Evolutionary conservation across 176 grass and related monocot genomes (phyloP).

Genomic region (Tuctoria greenei): DNA sequence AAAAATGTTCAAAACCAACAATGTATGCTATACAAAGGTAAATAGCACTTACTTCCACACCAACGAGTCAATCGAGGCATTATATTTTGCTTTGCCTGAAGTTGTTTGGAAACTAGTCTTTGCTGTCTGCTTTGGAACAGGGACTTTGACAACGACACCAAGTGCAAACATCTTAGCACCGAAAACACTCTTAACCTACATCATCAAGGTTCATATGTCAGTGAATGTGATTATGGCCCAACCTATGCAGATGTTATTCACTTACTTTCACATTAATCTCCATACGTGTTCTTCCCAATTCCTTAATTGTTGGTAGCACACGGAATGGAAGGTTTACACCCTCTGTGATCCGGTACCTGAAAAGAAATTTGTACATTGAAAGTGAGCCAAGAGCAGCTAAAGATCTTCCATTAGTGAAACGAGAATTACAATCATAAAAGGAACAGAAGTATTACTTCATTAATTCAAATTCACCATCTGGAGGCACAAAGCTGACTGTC

Average conservation of each 20-base stretch:
- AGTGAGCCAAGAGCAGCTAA: constrained; percentile 8
- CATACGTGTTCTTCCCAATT: constrained; percentile 96
- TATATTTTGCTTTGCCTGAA: constrained; percentile 98
- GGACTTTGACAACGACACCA: constrained; percentile 93
- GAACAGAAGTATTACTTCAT: constrained; percentile 77
- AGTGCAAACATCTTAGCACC: constrained; percentile 99
- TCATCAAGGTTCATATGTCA: constrained; percentile 29
- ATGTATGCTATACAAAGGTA: constrained; percentile 15
- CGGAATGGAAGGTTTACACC: constrained; percentile 98
- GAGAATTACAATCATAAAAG: constrained; percentile 33
- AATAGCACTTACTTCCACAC: constrained; percentile 95
- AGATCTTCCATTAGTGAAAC: background rate
- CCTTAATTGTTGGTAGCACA: constrained; percentile 95
- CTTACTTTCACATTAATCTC: constrained; percentile 97
- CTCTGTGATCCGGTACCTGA: constrained; percentile 96
- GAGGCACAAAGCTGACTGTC: constrained; percentile 98
- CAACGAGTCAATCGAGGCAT: constrained; percentile 93
- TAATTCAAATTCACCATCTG: constrained; percentile 99
- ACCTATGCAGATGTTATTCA: constrained; percentile 29
- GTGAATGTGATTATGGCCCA: constrained; percentile 9
- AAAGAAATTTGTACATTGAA: constrained; percentile 44
- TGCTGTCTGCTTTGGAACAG: constrained; percentile 98
- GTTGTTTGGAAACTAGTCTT: constrained; percentile 99
- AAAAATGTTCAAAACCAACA: background rate
- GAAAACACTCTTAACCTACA: constrained; percentile 94